Base-by-base conservation (phyloP, 129 eudicot genomes). In the Helianthus tuberosus region DNA sequence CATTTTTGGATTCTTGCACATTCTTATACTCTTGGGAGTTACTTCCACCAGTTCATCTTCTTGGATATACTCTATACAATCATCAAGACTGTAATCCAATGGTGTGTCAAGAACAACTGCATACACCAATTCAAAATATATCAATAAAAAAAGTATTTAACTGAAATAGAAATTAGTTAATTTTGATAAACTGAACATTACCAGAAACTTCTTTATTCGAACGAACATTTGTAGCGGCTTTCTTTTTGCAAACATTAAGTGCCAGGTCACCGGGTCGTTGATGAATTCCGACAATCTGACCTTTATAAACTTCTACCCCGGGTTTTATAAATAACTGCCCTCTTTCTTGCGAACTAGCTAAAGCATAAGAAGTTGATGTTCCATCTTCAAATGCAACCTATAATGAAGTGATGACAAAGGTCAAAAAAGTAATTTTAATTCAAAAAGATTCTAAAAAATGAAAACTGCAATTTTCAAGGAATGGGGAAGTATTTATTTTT, bases 11-110 rank as follows among this genome's bases (percentile, higher is more conserved):
- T 89, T 89, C 66, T 93, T 89, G 84, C 85, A 82, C 95, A 93
- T 93, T 16, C 95, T 74, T 70, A 89, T 84, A 43, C 90, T 79
- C 60, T 47, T 43, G 13, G 96, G 96, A 68, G 96, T 87, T 60
- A 87, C 88, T 73, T 93, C 98, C 65, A 89, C 96, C 4, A 93
- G 83, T 66, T 93, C 98, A 68, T 93, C 96, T 79, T 93, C 98
- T 84, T 93, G 98, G 86, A 93, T 93, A 86, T 89, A 93, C 77
- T 93, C 96, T 7, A 93, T 93, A 82, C 98, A 93, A 82, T 93
- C 98, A 74, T 93, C 98, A 51, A 93, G 83, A 87, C 98, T 93
- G 74, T 87, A 93, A 48, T 93, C 95, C 87, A 89, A n/a, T 4
- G 96, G 96, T 5, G 94, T 85, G 68, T 89, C 98, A 55, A 89